Conservation (phyloP, 495 filamentous ascomycete species). For the Podospora australis region DNA sequence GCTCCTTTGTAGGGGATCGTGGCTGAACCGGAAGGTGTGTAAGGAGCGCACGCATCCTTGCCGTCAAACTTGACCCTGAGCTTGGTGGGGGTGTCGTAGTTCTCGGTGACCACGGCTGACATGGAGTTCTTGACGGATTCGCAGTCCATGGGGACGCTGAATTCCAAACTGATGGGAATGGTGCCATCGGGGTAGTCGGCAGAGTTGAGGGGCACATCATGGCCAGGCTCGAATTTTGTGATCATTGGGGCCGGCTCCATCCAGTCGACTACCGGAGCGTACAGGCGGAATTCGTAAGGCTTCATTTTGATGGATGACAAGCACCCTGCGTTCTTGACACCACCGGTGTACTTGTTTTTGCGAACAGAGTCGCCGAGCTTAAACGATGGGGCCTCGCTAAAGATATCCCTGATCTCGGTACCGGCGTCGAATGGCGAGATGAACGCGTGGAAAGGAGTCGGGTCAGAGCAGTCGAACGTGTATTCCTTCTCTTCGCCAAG, state of each 20-base stretch:
- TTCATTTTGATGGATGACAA: slow-evolving; percentile 45
- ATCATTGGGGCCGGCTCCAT: slow-evolving; percentile 55
- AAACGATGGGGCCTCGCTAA: slow-evolving; percentile 56
- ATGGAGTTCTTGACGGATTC: slow-evolving; percentile 44
- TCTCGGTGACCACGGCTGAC: slow-evolving; percentile 12
- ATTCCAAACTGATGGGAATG: slow-evolving; percentile 47
- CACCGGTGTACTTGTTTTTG: slow-evolving; percentile 26
- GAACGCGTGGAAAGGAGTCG: slow-evolving; percentile 33
- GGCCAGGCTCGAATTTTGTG: slow-evolving; percentile 58
- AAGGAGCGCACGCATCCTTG: slow-evolving; percentile 26
- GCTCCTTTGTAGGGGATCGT: slow-evolving; percentile 31
- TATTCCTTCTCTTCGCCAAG: slow-evolving; percentile 50
- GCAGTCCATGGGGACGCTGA: slow-evolving; percentile 60
- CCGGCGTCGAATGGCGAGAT: slow-evolving; percentile 53
- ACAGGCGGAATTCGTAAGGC: slow-evolving; percentile 58
- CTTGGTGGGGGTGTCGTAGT: slow-evolving; percentile 26
- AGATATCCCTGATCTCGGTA: slow-evolving; percentile 59
- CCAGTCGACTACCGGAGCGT: slow-evolving; percentile 49
- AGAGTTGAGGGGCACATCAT: slow-evolving; percentile 55
- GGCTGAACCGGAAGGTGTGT: neutral
- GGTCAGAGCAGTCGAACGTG: slow-evolving; percentile 52
- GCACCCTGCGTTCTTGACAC: slow-evolving; percentile 47
- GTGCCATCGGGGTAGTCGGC: slow-evolving; percentile 25
- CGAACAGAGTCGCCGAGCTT: slow-evolving; percentile 28
- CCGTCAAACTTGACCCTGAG: slow-evolving; percentile 44